Percentiles rank a stretch among this genome's conserved stretches.
phyloP scores from a whole-genome alignment of 345 rosid genomes.

The Corchorus olitorius region DNA sequence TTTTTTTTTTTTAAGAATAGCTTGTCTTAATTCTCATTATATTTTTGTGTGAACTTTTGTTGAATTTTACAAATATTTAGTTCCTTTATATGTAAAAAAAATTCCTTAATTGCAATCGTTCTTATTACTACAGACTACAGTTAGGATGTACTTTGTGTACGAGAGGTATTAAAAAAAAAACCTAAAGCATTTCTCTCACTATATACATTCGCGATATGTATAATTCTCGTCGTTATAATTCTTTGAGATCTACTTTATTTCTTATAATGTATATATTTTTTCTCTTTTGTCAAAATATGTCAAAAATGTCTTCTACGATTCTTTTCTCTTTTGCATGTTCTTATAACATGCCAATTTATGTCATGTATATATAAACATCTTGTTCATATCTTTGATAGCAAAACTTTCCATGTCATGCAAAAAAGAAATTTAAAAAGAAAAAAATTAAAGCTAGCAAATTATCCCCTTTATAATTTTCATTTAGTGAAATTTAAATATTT shows the following conservation, averaged over 20 bases:
- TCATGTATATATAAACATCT: not conserved
- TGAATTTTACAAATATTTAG: too few species aligned
- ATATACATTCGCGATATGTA: not conserved
- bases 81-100: too few species aligned
- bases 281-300: not conserved
- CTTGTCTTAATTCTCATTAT: too few species aligned
- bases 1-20: too few species aligned
- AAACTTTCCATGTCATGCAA: constrained; percentile 12
- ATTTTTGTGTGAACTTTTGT: too few species aligned
- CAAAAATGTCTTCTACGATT: not conserved
- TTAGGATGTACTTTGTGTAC: too few species aligned
- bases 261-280: not conserved
- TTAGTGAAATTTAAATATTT: not conserved
- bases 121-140: too few species aligned
- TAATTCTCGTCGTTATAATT: not conserved
- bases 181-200: not conserved
- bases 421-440: not conserved
- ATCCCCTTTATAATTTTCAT: not conserved
- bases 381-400: not conserved
- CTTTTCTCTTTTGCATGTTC: not conserved
- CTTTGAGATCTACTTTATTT: not conserved
- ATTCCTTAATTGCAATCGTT: too few species aligned
- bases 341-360: not conserved
- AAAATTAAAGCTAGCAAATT: not conserved
- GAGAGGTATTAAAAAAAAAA: not conserved